phyloP scores from a whole-genome alignment of 805 yeast species.

The Wickerhamiella domercqiae region DNA sequence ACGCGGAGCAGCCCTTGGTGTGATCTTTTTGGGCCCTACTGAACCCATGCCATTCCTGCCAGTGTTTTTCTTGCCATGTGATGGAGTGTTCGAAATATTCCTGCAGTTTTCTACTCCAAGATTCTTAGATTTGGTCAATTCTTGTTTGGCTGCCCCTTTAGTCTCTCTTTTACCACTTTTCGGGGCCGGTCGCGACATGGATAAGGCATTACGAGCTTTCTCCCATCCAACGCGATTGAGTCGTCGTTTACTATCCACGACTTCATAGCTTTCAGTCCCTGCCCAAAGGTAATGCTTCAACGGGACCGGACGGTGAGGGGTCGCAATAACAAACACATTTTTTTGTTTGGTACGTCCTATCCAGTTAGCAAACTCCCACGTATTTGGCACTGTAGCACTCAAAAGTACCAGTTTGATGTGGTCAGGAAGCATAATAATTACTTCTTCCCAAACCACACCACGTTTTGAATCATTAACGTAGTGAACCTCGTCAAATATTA shows the following conservation, averaged over 20 bases:
- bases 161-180: constrained; percentile 20
- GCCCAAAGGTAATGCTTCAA: constrained; percentile 79
- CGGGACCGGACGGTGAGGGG: constrained; percentile 95
- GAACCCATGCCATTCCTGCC: constrained; percentile 21
- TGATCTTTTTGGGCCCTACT: constrained; percentile 30
- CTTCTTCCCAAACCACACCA: constrained; percentile 99
- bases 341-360: constrained; percentile 93
- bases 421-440: constrained; percentile 92
- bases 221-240: constrained; percentile 49
- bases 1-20: no score
- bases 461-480: constrained; percentile 93
- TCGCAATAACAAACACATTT: constrained; percentile 89
- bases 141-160: constrained; percentile 27
- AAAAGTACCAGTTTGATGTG: constrained; percentile 82
- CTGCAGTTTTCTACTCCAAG: no score
- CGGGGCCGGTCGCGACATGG: constrained; percentile 1
- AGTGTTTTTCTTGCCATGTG: constrained; percentile 12
- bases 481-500: constrained; percentile 94
- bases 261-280: constrained; percentile 52
- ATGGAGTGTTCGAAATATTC: constrained; percentile 23
- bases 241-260: constrained; percentile 57
- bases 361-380: constrained; percentile 96
- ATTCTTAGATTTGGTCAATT: no score
- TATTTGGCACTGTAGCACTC: constrained; percentile 98
- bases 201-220: constrained; percentile 11